Evolutionary conservation across 805 yeast genomes (phyloP).

Genomic region (Pichia gijzeniarum): DNA sequence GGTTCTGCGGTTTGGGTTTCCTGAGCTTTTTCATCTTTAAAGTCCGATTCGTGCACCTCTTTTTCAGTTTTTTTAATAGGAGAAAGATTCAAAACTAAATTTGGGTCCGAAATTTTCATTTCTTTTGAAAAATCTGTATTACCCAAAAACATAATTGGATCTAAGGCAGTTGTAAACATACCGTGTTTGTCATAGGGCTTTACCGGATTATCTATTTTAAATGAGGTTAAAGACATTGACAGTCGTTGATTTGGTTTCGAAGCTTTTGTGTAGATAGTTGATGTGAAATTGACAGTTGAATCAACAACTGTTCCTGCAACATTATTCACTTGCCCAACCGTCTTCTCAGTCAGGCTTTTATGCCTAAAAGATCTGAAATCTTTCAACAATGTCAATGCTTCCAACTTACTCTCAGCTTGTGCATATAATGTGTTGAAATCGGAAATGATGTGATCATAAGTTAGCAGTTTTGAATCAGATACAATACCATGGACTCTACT

Average conservation of each 20-base stretch:
- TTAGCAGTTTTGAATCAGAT: constrained; percentile 4
- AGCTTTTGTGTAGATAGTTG: constrained; percentile 28
- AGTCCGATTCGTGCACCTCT: no score
- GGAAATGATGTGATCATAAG: constrained; percentile 32
- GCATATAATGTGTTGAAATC: constrained; percentile 35
- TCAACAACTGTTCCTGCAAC: constrained; percentile 25
- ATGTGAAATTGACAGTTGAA: constrained; percentile 26
- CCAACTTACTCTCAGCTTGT: constrained; percentile 34
- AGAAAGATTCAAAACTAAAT: background rate
- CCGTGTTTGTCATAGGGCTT: constrained; percentile 28
- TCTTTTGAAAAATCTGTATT: background rate
- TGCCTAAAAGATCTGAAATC: constrained; percentile 33
- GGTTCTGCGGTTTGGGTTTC: background rate
- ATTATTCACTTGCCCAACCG: constrained; percentile 20
- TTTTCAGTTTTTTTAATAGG: no score
- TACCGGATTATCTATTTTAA: constrained; percentile 33
- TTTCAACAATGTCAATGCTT: constrained; percentile 32
- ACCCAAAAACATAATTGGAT: constrained; percentile 24
- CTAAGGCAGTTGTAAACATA: constrained; percentile 26
- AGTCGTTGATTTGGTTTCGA: constrained; percentile 27
- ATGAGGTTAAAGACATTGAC: constrained; percentile 16
- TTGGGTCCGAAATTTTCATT: background rate
- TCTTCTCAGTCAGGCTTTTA: constrained; percentile 32
- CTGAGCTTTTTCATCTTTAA: background rate
- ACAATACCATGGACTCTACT: constrained; percentile 29